Evolutionary conservation across 768 basidiomycete genomes (phyloP).

Genomic region (Termitomyces sp.): DNA sequence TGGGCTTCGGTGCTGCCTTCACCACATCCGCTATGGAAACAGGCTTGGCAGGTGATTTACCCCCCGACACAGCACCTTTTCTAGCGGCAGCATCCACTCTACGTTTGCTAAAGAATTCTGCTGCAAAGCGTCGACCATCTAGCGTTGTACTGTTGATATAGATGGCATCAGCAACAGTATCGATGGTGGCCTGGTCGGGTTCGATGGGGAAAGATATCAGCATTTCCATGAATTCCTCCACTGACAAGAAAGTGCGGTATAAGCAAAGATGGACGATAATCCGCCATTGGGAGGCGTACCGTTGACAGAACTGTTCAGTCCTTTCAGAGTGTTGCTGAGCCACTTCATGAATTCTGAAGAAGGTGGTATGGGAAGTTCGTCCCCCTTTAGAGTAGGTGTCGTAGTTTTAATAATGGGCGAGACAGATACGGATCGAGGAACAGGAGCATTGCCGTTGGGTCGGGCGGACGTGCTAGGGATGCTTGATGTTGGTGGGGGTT

Average conservation of each 20-base stretch:
- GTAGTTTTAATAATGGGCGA: slow-evolving; percentile 28
- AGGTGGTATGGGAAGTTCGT: slow-evolving; percentile 60
- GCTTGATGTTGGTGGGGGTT: slow-evolving; percentile 24
- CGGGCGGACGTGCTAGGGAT: slow-evolving; percentile 27
- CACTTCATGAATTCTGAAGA: slow-evolving; percentile 92
- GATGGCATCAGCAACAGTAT: slow-evolving; percentile 93
- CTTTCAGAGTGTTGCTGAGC: slow-evolving; percentile 81
- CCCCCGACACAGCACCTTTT: slow-evolving; percentile 31
- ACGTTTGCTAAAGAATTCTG: slow-evolving; percentile 84
- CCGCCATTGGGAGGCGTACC: slow-evolving; percentile 30
- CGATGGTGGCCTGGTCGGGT: slow-evolving; percentile 72
- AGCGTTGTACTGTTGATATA: slow-evolving; percentile 93
- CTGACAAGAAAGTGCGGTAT: slow-evolving; percentile 33
- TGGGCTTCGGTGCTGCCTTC: slow-evolving; percentile 76
- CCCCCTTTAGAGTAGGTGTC: slow-evolving; percentile 37
- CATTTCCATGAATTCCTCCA: slow-evolving; percentile 96
- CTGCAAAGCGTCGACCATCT: slow-evolving; percentile 91
- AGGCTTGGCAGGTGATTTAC: slow-evolving; percentile 41
- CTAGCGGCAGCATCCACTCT: slow-evolving; percentile 70
- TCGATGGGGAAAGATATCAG: slow-evolving; percentile 91
- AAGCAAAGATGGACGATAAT: neutral
- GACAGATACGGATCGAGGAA: slow-evolving; percentile 29
- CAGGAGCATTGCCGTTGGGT: slow-evolving; percentile 30
- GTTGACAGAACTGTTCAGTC: slow-evolving; percentile 66
- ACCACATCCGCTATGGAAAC: slow-evolving; percentile 87